Conservation (phyloP, 1,284 basidiomycete species). For the Stereum hirsutum region DNA sequence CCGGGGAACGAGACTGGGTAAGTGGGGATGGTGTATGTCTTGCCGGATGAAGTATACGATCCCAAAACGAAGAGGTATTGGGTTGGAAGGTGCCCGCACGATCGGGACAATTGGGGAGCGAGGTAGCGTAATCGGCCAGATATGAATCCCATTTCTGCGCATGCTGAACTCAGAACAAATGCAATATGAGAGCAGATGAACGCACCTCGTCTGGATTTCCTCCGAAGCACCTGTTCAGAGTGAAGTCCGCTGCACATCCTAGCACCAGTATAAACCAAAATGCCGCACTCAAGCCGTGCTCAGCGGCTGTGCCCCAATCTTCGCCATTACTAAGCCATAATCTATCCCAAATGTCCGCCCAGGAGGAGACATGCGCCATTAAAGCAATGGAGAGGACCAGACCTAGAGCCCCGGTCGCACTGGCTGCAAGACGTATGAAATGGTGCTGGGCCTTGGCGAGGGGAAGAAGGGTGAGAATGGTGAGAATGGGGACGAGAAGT, state of each 20-base stretch:
- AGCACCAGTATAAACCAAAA: constrained; percentile 41
- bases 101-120: constrained; percentile 31
- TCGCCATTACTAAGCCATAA: constrained; percentile 38
- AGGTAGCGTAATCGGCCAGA: constrained; percentile 46
- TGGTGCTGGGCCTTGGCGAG: constrained; percentile 34
- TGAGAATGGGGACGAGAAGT: constrained; percentile 31
- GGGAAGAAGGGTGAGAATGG: constrained; percentile 35
- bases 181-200: constrained; percentile 4
- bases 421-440: constrained; percentile 37
- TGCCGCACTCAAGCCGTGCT: constrained; percentile 49
- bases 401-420: constrained; percentile 50
- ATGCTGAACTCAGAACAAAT: constrained; percentile 1
- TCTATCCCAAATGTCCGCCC: constrained; percentile 55
- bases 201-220: constrained; percentile 61
- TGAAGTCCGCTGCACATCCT: constrained; percentile 45
- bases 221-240: constrained; percentile 42
- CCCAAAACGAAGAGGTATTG: constrained; percentile 37
- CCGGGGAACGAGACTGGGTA: no score
- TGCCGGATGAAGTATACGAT: constrained; percentile 31
- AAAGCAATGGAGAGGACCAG: constrained; percentile 43
- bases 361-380: constrained; percentile 37
- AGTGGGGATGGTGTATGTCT: no score
- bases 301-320: constrained; percentile 42
- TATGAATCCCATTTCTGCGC: constrained; percentile 63
- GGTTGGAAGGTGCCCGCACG: constrained; percentile 36